Evolutionary conservation across 345 rosid genomes (phyloP).

Genomic region (Aquilaria yunnanensis): DNA sequence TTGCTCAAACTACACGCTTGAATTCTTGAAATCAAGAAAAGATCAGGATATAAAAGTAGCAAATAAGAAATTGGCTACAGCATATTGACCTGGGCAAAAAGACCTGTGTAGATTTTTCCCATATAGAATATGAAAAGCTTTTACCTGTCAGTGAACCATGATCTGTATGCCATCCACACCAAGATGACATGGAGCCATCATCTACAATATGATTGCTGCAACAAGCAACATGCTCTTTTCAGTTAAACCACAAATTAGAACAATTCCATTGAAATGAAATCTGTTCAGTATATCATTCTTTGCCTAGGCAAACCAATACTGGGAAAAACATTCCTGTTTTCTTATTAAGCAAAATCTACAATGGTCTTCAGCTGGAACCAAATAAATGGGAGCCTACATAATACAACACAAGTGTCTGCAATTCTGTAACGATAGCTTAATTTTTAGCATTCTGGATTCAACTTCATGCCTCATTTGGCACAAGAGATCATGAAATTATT

Average conservation of each 20-base stretch:
- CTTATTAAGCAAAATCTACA: not conserved
- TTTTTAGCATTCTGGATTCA: too few species aligned
- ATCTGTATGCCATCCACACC: slow-evolving; percentile 99
- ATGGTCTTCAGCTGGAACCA: not conserved
- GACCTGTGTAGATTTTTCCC: not conserved
- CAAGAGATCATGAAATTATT: too few species aligned
- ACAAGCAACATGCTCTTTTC: slow-evolving; percentile 8
- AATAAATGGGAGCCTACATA: not conserved
- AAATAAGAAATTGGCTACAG: too few species aligned
- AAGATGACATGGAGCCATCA: slow-evolving; percentile 59
- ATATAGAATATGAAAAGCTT: not conserved
- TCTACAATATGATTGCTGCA: slow-evolving; percentile 44
- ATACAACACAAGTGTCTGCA: not conserved
- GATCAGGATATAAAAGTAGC: too few species aligned
- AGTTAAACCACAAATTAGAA: too few species aligned
- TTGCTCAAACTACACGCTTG: too few species aligned
- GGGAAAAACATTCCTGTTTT: not conserved
- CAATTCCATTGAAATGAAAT: too few species aligned
- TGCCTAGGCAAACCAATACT: not conserved
- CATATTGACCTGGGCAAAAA: not conserved
- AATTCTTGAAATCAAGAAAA: too few species aligned
- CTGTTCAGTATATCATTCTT: too few species aligned
- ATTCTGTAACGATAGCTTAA: not conserved
- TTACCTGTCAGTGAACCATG: slow-evolving; percentile 82
- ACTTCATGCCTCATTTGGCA: too few species aligned